Base-by-base conservation (phyloP, 768 basidiomycete species). In the Amanita rubescens region DNA sequence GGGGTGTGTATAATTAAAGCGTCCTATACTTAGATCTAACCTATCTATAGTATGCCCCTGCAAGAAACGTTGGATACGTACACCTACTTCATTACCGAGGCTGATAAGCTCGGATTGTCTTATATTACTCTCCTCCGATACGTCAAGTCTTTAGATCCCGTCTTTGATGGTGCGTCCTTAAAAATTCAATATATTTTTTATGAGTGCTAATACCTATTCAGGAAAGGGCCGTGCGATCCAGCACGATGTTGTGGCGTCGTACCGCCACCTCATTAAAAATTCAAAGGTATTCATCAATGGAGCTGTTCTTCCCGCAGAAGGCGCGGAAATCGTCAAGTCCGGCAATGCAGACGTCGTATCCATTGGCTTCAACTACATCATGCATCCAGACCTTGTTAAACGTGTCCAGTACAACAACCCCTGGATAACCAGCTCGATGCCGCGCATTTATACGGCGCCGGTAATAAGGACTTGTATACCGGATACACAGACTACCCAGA, bases 51-150 rank as follows among this genome's bases (percentile, higher is more conserved):
- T 25, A 76, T 77, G 73, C 70, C 74, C 1, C 63, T 78, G 7
- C 58, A 72, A 49, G 75, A 77, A 10, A 72, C 73, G 5, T 53
- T 75, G 30, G 70, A 70, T 17, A 75, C 74, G 0, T 77, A 55
- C 63, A 63, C 55, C 15, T 74, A 76, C 59, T 71, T 74, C 61
- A 58, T 76, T 49, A 57, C 61, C 17, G 71, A 74, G 53, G 69
- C 71, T 1, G 70, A 74, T 51, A 69, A 71, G 47, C 63, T 76
- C 6, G 61, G 57, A 24, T 44, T 70, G 17, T 43, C 70, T 0
- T 72, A 73, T 49, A 63, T 74, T 49, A 53, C 57, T 8, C 62
- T 72, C 5, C 57, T 67, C 32, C 63, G 68, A 4, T 70, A 72
- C 49, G 30, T 52, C 1, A 32, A 53, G 1, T 35, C 25, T 1